These are phyloP conservation scores for Musa beccarii DNA, from an alignment of 176 grass and related monocot species.

Conservation along the genomic window DNA sequence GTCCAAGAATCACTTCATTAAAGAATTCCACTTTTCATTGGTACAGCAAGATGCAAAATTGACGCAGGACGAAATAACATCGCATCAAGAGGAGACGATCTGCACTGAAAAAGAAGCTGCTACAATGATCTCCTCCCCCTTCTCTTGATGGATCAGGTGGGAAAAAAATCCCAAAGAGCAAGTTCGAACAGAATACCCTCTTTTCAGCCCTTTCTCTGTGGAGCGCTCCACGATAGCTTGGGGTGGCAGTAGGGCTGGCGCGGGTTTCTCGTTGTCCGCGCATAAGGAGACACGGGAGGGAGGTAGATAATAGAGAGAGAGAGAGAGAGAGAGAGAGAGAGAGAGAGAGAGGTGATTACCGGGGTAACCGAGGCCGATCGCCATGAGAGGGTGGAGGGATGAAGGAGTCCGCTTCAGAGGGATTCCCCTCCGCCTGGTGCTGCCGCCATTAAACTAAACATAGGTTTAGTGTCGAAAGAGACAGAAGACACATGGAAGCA, in stretches of 20 bases:
- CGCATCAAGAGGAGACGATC: neutral
- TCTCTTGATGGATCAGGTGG: neutral
- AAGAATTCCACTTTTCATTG: neutral
- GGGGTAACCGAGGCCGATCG: constrained; percentile 9
- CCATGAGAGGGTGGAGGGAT: constrained; percentile 1
- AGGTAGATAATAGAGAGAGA: neutral
- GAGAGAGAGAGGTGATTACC: constrained; percentile 5
- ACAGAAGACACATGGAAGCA: neutral
- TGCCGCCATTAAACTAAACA: neutral
- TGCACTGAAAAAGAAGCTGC: neutral
- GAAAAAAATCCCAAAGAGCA: neutral
- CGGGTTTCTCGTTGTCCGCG: neutral
- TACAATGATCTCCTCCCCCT: neutral
- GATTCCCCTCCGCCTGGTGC: neutral
- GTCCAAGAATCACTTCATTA: neutral
- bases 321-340: neutral
- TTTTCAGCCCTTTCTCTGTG: neutral
- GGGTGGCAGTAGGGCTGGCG: neutral
- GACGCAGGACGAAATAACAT: neutral
- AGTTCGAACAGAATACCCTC: neutral
- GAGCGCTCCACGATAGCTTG: neutral
- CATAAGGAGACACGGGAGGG: constrained; percentile 4
- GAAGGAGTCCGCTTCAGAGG: neutral
- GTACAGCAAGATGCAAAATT: neutral
- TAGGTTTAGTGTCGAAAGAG: neutral